These are phyloP conservation scores for Cryptosporidium sp. DNA, from an alignment of 169 alveolate genomes.

Conservation along the genomic window DNA sequence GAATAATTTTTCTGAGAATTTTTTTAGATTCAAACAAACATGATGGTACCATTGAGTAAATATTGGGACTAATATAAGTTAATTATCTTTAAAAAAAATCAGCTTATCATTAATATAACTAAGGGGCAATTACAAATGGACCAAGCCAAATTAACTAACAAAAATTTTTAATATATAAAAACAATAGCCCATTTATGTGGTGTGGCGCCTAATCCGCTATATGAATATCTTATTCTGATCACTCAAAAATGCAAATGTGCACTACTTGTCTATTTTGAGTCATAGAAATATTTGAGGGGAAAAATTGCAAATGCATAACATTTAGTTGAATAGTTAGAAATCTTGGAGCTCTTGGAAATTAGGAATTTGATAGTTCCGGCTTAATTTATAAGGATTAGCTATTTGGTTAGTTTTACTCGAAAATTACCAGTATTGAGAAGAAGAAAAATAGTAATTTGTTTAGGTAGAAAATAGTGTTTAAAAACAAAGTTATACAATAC, in stretches of 20 bases:
- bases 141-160: too few species aligned
- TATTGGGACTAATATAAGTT: too few species aligned
- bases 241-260: constrained; percentile 7
- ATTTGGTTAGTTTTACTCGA: neutral
- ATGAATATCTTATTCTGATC: neutral
- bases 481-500: neutral
- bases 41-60: too few species aligned
- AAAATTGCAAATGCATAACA: neutral
- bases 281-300: neutral
- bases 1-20: too few species aligned
- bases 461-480: neutral
- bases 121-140: too few species aligned
- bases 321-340: neutral
- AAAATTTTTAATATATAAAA: too few species aligned
- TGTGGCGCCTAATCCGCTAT: neutral
- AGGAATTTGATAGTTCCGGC: neutral
- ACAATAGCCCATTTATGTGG: neutral
- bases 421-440: neutral
- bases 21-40: too few species aligned
- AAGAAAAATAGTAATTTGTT: neutral
- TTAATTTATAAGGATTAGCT: neutral
- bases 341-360: neutral
- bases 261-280: constrained; percentile 1
- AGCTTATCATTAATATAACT: too few species aligned
- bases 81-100: too few species aligned